Conservation (phyloP, 805 yeast genomes). For the Kuraishia hungarica region DNA sequence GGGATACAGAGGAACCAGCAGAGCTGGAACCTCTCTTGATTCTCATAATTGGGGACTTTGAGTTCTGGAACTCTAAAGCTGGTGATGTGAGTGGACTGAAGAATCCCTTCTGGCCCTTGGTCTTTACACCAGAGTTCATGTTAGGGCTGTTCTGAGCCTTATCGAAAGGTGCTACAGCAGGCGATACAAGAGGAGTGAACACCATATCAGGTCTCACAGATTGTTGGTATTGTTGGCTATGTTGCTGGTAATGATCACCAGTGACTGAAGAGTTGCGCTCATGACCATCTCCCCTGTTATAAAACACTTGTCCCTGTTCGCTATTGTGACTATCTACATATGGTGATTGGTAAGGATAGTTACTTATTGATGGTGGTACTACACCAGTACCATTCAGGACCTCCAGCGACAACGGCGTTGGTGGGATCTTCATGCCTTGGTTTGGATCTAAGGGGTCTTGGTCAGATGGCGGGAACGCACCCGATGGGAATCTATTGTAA, state of each 20-base stretch:
- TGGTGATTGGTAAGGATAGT: neutral
- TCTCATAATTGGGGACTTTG: slow-evolving; percentile 16
- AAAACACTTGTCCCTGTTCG: neutral
- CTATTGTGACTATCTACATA: neutral
- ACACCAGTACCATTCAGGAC: neutral
- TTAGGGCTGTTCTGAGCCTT: slow-evolving; percentile 6
- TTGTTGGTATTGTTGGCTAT: slow-evolving; percentile 1
- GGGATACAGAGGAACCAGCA: neutral
- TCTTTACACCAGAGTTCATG: slow-evolving; percentile 4
- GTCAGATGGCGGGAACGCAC: neutral
- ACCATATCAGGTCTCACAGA: slow-evolving; percentile 10
- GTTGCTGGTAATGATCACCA: slow-evolving; percentile 1
- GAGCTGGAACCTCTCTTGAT: slow-evolving; percentile 6
- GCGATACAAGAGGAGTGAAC: slow-evolving; percentile 72
- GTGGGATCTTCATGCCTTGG: neutral
- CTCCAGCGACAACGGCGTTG: neutral
- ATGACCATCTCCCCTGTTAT: neutral
- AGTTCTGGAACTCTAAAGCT: slow-evolving; percentile 42
- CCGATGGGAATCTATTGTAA: neutral
- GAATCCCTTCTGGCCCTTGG: slow-evolving; percentile 12
- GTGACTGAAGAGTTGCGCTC: neutral
- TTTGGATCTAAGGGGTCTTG: neutral
- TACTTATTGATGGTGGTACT: neutral
- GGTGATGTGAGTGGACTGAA: slow-evolving; percentile 58
- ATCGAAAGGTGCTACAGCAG: slow-evolving; percentile 63